These are phyloP conservation scores for Cercospora nicotianae DNA, from an alignment of 2,329 filamentous ascomycete species.

Conservation along the genomic window DNA sequence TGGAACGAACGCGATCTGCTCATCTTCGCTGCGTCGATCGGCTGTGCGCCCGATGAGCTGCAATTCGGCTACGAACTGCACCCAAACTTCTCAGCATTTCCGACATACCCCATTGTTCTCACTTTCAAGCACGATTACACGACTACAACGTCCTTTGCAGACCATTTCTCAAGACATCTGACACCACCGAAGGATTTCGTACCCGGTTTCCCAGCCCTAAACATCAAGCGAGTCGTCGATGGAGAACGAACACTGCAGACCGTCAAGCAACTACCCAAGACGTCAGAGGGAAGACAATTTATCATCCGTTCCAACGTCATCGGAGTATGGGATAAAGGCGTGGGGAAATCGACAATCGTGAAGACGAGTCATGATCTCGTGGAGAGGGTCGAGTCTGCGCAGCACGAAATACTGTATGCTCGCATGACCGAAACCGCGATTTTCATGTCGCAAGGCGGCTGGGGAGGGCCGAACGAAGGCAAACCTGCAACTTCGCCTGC, in stretches of 20 bases:
- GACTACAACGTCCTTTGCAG: conserved; percentile 71
- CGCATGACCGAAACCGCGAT: conserved; percentile 70
- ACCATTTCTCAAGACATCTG: conserved; percentile 71
- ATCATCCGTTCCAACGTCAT: conserved; percentile 75
- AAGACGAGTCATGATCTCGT: conserved; percentile 75
- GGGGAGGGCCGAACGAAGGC: conserved; percentile 79
- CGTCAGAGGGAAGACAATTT: conserved; percentile 69
- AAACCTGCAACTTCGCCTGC: background rate
- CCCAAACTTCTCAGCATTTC: conserved; percentile 80
- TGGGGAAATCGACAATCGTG: conserved; percentile 73
- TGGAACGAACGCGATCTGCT: conserved; percentile 78
- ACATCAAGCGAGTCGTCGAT: conserved; percentile 72
- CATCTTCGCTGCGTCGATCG: conserved; percentile 87
- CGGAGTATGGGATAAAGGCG: conserved; percentile 84
- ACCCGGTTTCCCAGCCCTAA: conserved; percentile 72
- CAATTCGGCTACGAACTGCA: conserved; percentile 92
- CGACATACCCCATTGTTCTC: conserved; percentile 80
- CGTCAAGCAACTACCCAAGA: conserved; percentile 70
- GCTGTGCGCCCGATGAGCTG: conserved; percentile 76
- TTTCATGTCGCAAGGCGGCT: conserved; percentile 74
- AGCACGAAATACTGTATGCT: conserved; percentile 37
- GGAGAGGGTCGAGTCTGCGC: conserved; percentile 49
- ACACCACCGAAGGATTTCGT: conserved; percentile 51
- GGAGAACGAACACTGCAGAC: conserved; percentile 73
- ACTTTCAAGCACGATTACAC: conserved; percentile 73